A percentile compares a stretch with the other conserved stretches of the same genome.
Evolutionary conservation across 148 eudicot species (phyloP).

Genomic region (Cornus florida): DNA sequence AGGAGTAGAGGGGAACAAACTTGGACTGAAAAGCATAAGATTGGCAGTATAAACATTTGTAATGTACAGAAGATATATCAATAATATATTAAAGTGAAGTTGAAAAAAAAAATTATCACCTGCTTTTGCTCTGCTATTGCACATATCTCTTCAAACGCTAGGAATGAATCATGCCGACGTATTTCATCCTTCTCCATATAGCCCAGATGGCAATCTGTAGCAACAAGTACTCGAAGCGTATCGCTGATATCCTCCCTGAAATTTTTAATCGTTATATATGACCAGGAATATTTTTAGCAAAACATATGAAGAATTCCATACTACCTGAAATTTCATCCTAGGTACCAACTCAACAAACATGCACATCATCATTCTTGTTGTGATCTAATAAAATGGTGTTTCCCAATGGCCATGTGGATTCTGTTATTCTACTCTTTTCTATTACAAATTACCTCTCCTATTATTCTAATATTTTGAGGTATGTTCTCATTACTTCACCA

Average conservation of each 20-base stretch:
- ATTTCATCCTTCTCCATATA: conserved; percentile 98
- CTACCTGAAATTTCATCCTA: neutral
- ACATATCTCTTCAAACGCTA: conserved; percentile 94
- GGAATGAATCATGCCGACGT: conserved; percentile 92
- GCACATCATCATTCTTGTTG: neutral
- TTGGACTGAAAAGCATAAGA: neutral
- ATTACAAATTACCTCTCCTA: no score
- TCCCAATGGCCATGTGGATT: no score
- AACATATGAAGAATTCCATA: neutral
- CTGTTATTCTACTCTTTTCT: no score
- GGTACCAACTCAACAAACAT: neutral
- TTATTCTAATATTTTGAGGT: no score
- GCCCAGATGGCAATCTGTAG: conserved; percentile 96
- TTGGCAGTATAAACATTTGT: neutral
- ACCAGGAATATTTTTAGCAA: neutral
- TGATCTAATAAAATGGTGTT: no score
- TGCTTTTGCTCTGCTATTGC: conserved; percentile 89
- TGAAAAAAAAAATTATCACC: conserved; percentile 32
- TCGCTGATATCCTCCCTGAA: conserved; percentile 62
- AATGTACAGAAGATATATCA: neutral
- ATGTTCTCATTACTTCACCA: no score
- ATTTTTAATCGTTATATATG: neutral
- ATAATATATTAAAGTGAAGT: neutral
- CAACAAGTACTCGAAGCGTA: conserved; percentile 80
- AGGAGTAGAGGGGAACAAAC: neutral